A percentile compares a stretch with the other conserved stretches of the same genome.
Conservation (phyloP, 108 stramenopile species). For the Skeletonema costatum region DNA sequence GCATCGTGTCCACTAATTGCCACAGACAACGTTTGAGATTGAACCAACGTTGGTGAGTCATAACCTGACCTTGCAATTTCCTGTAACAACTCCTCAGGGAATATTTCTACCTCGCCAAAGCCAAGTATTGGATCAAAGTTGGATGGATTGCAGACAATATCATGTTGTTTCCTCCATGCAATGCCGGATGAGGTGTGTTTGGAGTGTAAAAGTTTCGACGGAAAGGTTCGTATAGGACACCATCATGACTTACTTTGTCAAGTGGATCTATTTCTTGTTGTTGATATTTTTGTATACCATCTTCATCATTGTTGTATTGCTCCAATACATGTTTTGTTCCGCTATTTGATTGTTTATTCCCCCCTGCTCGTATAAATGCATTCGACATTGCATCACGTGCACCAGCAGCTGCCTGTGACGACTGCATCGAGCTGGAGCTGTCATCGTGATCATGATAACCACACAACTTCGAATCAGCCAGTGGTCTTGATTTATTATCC, state of each 20-base stretch:
- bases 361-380: conserved; percentile 40
- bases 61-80: conserved; percentile 46
- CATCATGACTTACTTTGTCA: conserved; percentile 23
- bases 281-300: neutral
- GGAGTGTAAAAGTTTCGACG: conserved; percentile 29
- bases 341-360: neutral
- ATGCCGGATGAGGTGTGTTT: conserved; percentile 8
- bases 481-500: neutral
- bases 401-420: neutral
- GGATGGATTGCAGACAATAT: conserved; percentile 47
- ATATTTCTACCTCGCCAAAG: conserved; percentile 45
- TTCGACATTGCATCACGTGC: conserved; percentile 21
- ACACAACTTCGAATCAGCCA: neutral
- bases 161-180: conserved; percentile 60
- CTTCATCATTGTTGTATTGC: conserved; percentile 18
- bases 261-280: conserved; percentile 44
- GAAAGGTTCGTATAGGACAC: conserved; percentile 31
- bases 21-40: conserved; percentile 79
- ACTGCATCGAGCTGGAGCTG: neutral
- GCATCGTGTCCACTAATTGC: conserved; percentile 70
- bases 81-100: conserved; percentile 49
- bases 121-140: conserved; percentile 66
- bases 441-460: neutral
- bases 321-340: neutral
- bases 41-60: conserved; percentile 91